phyloP scores from a whole-genome alignment of 2,329 filamentous ascomycete species.

The Chalara sp. region DNA sequence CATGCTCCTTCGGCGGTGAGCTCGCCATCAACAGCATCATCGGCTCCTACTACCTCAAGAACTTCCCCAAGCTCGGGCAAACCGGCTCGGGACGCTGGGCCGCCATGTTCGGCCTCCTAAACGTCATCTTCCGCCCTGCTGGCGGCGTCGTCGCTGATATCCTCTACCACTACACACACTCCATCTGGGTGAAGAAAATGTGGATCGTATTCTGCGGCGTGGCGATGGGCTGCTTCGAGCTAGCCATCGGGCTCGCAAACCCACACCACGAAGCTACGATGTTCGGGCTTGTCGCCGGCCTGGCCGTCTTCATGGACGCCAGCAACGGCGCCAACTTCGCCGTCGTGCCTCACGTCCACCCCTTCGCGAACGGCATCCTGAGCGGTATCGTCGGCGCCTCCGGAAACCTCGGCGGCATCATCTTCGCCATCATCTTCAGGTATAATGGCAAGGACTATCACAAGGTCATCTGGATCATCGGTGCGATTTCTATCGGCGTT shows the following conservation, averaged over 20 bases:
- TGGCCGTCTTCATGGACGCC: conserved; percentile 78
- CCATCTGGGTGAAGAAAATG: conserved; percentile 59
- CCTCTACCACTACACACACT: conserved; percentile 28
- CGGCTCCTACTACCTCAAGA: conserved; percentile 50
- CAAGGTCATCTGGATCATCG: conserved; percentile 75
- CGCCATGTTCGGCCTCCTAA: conserved; percentile 70
- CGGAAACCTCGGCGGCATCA: conserved; percentile 78
- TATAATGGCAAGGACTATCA: conserved; percentile 64
- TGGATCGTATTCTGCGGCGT: conserved; percentile 50
- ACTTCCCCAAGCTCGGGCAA: conserved; percentile 51
- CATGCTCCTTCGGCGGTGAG: conserved; percentile 57
- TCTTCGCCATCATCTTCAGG: conserved; percentile 79
- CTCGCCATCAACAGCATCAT: conserved; percentile 56
- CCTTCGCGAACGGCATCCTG: conserved; percentile 70
- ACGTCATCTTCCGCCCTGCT: conserved; percentile 59
- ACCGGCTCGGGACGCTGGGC: conserved; percentile 55
- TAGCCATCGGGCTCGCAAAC: conserved; percentile 59
- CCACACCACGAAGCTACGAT: conserved; percentile 56
- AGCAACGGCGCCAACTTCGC: conserved; percentile 84
- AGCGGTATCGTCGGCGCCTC: conserved; percentile 72
- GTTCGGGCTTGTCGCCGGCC: conserved; percentile 69
- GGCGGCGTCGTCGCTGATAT: conserved; percentile 52
- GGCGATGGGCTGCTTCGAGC: conserved; percentile 49
- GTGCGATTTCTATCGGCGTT: conserved; percentile 63
- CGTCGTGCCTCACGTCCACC: conserved; percentile 77